Percentiles rank a stretch among this genome's conserved stretches.
Conservation (phyloP, 306 rosid species). For the Dalbergia cochinchinensis region DNA sequence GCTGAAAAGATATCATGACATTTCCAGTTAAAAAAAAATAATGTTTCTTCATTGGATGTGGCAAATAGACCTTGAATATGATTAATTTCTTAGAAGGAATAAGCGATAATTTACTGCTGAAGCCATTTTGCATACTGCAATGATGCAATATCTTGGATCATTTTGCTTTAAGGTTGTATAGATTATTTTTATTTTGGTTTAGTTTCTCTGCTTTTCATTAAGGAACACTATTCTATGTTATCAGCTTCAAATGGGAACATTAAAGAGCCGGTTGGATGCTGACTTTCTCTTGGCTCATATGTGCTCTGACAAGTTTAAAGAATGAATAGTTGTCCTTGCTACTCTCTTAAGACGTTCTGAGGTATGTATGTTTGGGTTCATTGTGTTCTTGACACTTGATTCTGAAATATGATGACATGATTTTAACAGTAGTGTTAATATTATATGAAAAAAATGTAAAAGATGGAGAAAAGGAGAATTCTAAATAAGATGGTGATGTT, state of each 20-base stretch:
- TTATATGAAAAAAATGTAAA: constrained; percentile 21
- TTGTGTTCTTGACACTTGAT: background rate
- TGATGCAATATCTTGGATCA: constrained; percentile 26
- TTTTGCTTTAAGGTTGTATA: constrained; percentile 26
- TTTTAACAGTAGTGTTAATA: background rate
- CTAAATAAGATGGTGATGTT: background rate
- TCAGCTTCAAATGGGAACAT: constrained; percentile 93
- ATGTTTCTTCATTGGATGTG: background rate
- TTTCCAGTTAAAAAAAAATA: background rate
- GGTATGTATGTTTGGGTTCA: constrained; percentile 55
- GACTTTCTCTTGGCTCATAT: constrained; percentile 93
- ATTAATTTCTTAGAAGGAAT: background rate
- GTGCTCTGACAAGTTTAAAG: constrained; percentile 97
- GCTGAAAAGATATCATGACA: too few relatives aligned
- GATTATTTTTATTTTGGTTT: constrained; percentile 26
- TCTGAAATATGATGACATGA: constrained; percentile 30
- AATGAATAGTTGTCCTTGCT: constrained; percentile 97
- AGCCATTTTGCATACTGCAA: too few relatives aligned
- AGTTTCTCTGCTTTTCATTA: background rate
- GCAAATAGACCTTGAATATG: constrained; percentile 22
- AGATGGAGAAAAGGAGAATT: constrained; percentile 1
- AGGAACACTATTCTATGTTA: constrained; percentile 42
- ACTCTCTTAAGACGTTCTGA: constrained; percentile 86
- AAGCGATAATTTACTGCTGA: background rate
- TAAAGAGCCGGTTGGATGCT: constrained; percentile 91